A percentile compares a stretch with the other conserved stretches of the same genome.
phyloP scores from a whole-genome alignment of 2,329 filamentous ascomycete species.

The Exophiala sp. region DNA sequence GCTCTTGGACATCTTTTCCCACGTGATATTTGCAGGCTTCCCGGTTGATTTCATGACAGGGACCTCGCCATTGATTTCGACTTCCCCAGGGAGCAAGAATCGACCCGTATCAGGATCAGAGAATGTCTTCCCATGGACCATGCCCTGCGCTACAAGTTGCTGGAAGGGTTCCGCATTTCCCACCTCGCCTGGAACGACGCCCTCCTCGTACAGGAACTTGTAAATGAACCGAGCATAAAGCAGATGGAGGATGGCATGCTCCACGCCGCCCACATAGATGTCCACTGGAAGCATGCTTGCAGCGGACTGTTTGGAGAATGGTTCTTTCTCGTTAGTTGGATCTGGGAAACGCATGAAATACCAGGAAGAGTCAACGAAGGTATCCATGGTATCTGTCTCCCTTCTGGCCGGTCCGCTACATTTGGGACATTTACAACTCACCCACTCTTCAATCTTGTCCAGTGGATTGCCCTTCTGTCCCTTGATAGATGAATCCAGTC shows the following conservation, averaged over 20 bases:
- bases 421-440: constrained; percentile 65
- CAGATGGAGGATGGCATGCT: constrained; percentile 84
- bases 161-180: constrained; percentile 66
- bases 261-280: constrained; percentile 81
- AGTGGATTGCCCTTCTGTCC: constrained; percentile 71
- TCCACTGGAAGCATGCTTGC: constrained; percentile 65
- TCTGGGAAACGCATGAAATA: constrained; percentile 80
- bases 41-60: constrained; percentile 61
- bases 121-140: constrained; percentile 86
- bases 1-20: constrained; percentile 92
- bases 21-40: constrained; percentile 56
- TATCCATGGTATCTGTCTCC: constrained; percentile 94
- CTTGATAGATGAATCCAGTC: constrained; percentile 58
- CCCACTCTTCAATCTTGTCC: constrained; percentile 64
- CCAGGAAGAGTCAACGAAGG: constrained; percentile 93
- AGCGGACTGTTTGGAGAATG: constrained; percentile 57
- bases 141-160: constrained; percentile 78
- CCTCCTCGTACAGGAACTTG: constrained; percentile 64
- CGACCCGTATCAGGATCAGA: constrained; percentile 66
- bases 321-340: constrained; percentile 55
- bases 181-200: constrained; percentile 36
- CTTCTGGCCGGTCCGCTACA: constrained; percentile 66
- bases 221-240: constrained; percentile 86
- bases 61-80: constrained; percentile 49
- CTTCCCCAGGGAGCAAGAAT: constrained; percentile 70